Conservation (phyloP, 352 stramenopile species). For the Aphanomyces invadans region DNA sequence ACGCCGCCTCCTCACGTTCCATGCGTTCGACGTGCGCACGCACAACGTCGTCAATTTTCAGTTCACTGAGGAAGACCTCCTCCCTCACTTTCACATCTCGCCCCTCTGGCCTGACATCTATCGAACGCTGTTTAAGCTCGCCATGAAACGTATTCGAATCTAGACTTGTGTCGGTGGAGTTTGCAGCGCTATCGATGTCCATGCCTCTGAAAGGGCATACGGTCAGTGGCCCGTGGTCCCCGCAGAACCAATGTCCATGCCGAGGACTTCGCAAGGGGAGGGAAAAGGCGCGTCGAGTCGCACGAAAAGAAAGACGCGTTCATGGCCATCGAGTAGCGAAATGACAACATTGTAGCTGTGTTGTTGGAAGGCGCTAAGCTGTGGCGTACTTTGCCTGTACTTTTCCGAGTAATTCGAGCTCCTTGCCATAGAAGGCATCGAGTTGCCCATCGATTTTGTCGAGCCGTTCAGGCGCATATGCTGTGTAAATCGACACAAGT, state of each 20-base stretch:
- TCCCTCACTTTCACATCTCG: conserved; percentile 5
- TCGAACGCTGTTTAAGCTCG: conserved; percentile 18
- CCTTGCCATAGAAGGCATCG: conserved; percentile 41
- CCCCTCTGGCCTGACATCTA: background rate
- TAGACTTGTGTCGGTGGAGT: conserved; percentile 5
- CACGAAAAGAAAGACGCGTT: no score
- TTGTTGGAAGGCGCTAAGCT: conserved; percentile 1
- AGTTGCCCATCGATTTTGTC: conserved; percentile 45
- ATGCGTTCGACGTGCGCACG: conserved; percentile 1
- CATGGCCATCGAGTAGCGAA: no score
- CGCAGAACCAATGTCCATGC: no score
- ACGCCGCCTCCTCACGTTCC: conserved; percentile 18
- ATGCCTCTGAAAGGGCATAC: no score
- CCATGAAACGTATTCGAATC: conserved; percentile 19
- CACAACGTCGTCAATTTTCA: conserved; percentile 18
- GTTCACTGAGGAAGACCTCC: conserved; percentile 13
- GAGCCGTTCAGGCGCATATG: conserved; percentile 43
- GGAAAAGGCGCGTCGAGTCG: no score
- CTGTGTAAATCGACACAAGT: conserved; percentile 37
- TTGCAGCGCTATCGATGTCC: no score
- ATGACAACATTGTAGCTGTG: conserved; percentile 5
- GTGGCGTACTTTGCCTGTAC: conserved; percentile 45
- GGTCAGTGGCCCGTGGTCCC: no score
- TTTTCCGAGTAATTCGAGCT: conserved; percentile 34
- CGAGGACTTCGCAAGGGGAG: no score